Evolutionary conservation across 1,284 basidiomycete genomes (phyloP).

Genomic region (Golubevia sp.): DNA sequence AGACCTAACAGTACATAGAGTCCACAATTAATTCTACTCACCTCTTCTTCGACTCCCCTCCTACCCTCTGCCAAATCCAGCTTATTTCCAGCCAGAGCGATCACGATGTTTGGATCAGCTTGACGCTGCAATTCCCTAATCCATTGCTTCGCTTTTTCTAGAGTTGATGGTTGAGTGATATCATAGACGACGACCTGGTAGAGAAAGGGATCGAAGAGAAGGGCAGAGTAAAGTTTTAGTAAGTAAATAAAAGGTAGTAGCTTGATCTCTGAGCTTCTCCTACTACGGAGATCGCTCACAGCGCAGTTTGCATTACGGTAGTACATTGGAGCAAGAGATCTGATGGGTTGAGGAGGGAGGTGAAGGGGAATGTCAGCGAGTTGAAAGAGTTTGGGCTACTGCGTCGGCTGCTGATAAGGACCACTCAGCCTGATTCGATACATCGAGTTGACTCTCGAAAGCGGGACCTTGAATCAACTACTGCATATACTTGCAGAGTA

Average conservation of each 20-base stretch:
- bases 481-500: too few relatives aligned
- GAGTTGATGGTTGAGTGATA: constrained; percentile 63
- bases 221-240: neutral
- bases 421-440: too few relatives aligned
- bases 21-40: too few relatives aligned
- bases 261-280: too few relatives aligned
- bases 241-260: neutral
- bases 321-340: constrained; percentile 61
- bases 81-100: constrained; percentile 92
- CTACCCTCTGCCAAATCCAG: constrained; percentile 70
- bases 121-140: constrained; percentile 95
- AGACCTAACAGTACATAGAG: too few relatives aligned
- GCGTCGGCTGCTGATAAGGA: too few relatives aligned
- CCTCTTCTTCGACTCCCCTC: constrained; percentile 40
- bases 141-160: constrained; percentile 96
- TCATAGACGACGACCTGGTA: constrained; percentile 45
- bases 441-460: neutral
- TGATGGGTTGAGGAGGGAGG: constrained; percentile 12
- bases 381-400: constrained; percentile 75
- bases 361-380: constrained; percentile 1
- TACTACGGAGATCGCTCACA: constrained; percentile 7
- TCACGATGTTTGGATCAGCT: constrained; percentile 85
- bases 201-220: neutral
- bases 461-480: too few relatives aligned
- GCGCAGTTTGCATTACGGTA: constrained; percentile 61